phyloP scores from a whole-genome alignment of 768 basidiomycete species.

The Mycena kentingensis region DNA sequence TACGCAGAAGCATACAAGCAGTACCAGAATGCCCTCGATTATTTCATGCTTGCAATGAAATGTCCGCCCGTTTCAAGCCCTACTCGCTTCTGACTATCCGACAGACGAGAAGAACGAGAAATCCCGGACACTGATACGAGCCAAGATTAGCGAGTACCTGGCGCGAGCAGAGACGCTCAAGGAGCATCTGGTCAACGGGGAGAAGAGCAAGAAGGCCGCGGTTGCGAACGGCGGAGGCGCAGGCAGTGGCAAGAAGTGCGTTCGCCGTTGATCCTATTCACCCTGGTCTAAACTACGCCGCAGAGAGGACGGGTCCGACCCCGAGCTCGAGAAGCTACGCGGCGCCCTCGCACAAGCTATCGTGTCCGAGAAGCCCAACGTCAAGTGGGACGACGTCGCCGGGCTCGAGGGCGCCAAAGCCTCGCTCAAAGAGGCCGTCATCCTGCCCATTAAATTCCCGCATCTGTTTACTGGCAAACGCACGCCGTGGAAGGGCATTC shows the following conservation, averaged over 20 bases:
- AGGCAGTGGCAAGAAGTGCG: constrained; percentile 50
- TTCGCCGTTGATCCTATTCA: background rate
- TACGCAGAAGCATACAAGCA: constrained; percentile 93
- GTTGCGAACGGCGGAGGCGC: constrained; percentile 50
- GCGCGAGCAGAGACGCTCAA: constrained; percentile 90
- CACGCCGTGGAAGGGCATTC: constrained; percentile 94
- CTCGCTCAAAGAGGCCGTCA: constrained; percentile 95
- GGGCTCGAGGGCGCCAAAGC: constrained; percentile 95
- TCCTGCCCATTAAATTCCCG: constrained; percentile 99
- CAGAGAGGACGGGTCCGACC: constrained; percentile 77
- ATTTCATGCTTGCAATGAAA: constrained; percentile 96
- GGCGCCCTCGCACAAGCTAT: constrained; percentile 88
- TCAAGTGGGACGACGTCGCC: constrained; percentile 98
- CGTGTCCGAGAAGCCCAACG: constrained; percentile 89
- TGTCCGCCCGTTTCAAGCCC: constrained; percentile 49
- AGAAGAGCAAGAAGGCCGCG: constrained; percentile 64
- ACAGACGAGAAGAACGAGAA: constrained; percentile 94
- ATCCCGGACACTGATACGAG: constrained; percentile 80
- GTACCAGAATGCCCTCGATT: constrained; percentile 94
- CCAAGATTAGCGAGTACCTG: constrained; percentile 91
- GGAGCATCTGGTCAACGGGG: constrained; percentile 66
- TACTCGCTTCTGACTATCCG: constrained; percentile 2
- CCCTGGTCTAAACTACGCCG: constrained; percentile 4
- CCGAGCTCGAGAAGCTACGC: constrained; percentile 95
- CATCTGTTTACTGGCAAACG: constrained; percentile 98